phyloP scores from a whole-genome alignment of 2,329 filamentous ascomycete species.

The Botryotinia calthae region DNA sequence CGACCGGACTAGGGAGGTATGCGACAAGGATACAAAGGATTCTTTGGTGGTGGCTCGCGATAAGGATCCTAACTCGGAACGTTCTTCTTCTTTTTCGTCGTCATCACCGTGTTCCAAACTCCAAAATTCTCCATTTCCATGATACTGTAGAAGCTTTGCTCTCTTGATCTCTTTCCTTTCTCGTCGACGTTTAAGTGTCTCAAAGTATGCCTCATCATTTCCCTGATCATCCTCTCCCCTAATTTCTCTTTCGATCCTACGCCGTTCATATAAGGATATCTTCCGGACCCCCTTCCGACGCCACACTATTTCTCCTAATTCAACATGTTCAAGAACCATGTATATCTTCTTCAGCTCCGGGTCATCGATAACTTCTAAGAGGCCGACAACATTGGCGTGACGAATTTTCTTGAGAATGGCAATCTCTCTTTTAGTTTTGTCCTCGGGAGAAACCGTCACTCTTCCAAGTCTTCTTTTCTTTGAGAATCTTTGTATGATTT shows the following conservation, averaged over 20 bases:
- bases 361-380: constrained; percentile 97
- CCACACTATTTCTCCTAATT: constrained; percentile 93
- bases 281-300: constrained; percentile 82
- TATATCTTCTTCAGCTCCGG: constrained; percentile 97
- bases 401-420: constrained; percentile 98
- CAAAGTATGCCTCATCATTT: constrained; percentile 58
- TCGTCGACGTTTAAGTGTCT: constrained; percentile 58
- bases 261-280: constrained; percentile 79
- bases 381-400: constrained; percentile 92
- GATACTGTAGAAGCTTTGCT: constrained; percentile 51
- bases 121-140: constrained; percentile 65
- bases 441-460: constrained; percentile 64
- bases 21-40: constrained; percentile 24
- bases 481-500: constrained; percentile 95
- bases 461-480: constrained; percentile 90
- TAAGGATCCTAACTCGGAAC: constrained; percentile 37
- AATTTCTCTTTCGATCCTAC: constrained; percentile 72
- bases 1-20: constrained; percentile 30
- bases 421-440: constrained; percentile 92
- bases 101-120: constrained; percentile 76
- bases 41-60: constrained; percentile 34
- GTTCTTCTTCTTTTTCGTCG: constrained; percentile 43
- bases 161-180: constrained; percentile 57
- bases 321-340: constrained; percentile 93
- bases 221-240: constrained; percentile 55